Evolutionary conservation across 257 asterid genomes (phyloP).

Genomic region (Capsicum chinense): DNA sequence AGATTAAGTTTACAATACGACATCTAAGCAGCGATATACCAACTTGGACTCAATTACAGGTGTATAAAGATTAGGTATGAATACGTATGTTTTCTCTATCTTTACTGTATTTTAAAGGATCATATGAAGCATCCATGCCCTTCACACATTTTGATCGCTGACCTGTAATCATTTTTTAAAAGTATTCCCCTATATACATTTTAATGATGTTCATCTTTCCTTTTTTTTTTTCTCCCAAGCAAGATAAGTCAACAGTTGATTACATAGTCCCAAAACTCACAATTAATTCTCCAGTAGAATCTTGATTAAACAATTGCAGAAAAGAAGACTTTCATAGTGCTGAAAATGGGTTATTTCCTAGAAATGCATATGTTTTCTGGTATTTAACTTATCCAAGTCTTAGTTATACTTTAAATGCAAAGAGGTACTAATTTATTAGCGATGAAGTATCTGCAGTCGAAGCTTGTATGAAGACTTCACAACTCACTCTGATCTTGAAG

Average conservation of each 20-base stretch:
- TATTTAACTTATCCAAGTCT: conserved; percentile 21
- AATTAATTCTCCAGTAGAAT: not conserved
- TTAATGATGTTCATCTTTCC: too few relatives aligned
- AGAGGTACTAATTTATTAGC: conserved; percentile 9
- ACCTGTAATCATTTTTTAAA: too few relatives aligned
- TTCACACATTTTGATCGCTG: too few relatives aligned
- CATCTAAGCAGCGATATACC: conserved; percentile 22
- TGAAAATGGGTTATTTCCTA: not conserved
- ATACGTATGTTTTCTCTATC: not conserved
- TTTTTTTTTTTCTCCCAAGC: too few relatives aligned
- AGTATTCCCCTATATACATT: too few relatives aligned
- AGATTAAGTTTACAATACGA: not conserved
- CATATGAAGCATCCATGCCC: not conserved
- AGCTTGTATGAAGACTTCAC: conserved; percentile 8
- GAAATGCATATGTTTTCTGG: not conserved
- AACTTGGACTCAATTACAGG: not conserved
- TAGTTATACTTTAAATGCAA: not conserved
- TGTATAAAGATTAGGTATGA: not conserved
- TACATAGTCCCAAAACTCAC: not conserved
- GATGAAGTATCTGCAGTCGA: not conserved
- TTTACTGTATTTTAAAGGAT: not conserved
- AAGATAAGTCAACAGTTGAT: too few relatives aligned
- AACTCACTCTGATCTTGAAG: conserved; percentile 95
- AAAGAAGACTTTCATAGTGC: not conserved
- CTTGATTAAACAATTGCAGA: not conserved